These are phyloP conservation scores for Corchorus olitorius DNA, from an alignment of 345 rosid genomes.

Conservation along the genomic window DNA sequence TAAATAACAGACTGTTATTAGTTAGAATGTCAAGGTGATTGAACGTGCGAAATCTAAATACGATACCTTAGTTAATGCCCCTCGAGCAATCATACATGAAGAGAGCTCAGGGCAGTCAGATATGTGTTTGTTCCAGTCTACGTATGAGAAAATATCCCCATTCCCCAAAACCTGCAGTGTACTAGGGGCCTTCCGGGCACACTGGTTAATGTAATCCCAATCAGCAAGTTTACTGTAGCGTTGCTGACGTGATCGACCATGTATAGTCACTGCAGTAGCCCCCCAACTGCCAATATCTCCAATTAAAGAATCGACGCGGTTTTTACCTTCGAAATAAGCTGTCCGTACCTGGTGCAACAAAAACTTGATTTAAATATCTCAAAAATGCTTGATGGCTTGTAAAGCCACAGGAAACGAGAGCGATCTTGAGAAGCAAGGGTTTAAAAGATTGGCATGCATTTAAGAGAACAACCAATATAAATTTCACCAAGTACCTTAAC, in stretches of 20 bases:
- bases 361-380: conserved; percentile 3
- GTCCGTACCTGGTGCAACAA: conserved; percentile 71
- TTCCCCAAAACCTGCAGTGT: conserved; percentile 77
- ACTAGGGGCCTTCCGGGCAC: conserved; percentile 62
- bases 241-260: conserved; percentile 95
- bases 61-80: conserved; percentile 79
- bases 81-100: conserved; percentile 93
- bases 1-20: neutral
- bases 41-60: neutral
- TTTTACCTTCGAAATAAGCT: conserved; percentile 81
- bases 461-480: neutral
- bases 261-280: conserved; percentile 80
- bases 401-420: neutral
- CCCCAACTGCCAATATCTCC: conserved; percentile 84
- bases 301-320: conserved; percentile 73
- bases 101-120: conserved; percentile 79
- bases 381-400: conserved; percentile 9
- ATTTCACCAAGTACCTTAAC: conserved; percentile 58
- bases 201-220: conserved; percentile 85
- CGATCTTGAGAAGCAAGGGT: neutral
- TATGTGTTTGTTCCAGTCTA: conserved; percentile 81
- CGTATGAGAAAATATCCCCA: conserved; percentile 81
- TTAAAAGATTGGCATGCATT: neutral
- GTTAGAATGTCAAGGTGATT: conserved; percentile 1
- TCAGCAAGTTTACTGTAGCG: conserved; percentile 90